phyloP scores from a whole-genome alignment of 805 yeast species.

The Kodamaea fukazawae region DNA sequence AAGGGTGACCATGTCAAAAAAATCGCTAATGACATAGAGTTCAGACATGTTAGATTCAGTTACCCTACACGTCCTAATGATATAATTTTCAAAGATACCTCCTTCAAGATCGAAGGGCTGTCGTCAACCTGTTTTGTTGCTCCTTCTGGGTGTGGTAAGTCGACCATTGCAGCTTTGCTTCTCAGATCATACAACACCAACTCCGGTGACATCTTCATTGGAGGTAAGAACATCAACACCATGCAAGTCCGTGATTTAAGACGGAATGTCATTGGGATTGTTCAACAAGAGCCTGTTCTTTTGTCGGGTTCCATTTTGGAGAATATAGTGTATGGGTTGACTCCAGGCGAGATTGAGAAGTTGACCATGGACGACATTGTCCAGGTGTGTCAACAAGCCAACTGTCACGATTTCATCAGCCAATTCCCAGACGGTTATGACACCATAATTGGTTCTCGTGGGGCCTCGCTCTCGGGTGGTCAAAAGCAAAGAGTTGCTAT shows the following conservation, averaged over 20 bases:
- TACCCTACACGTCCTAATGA: conserved; percentile 41
- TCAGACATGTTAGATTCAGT: conserved; percentile 38
- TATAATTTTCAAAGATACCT: conserved; percentile 35
- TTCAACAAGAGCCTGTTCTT: conserved; percentile 61
- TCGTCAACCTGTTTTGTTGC: conserved; percentile 48
- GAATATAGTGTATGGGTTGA: conserved; percentile 53
- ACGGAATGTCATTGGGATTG: conserved; percentile 50
- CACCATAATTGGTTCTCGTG: conserved; percentile 54
- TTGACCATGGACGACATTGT: conserved; percentile 42
- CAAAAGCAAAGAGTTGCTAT: conserved; percentile 77
- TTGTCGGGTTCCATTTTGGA: conserved; percentile 55
- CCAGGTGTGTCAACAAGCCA: conserved; percentile 49
- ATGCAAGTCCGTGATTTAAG: conserved; percentile 51
- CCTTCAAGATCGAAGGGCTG: conserved; percentile 33
- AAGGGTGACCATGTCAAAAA: conserved; percentile 27
- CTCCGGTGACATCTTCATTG: conserved; percentile 48
- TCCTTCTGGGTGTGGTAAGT: conserved; percentile 61
- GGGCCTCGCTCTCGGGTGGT: conserved; percentile 66
- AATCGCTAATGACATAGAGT: conserved; percentile 32
- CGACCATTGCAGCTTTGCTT: conserved; percentile 53
- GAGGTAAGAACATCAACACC: conserved; percentile 48
- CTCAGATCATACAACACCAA: conserved; percentile 52
- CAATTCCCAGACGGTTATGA: conserved; percentile 60
- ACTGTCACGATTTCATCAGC: conserved; percentile 55
- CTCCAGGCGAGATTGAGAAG: conserved; percentile 31